Conservation (phyloP, 2,329 filamentous ascomycete genomes). For the Cordyceps sp. region DNA sequence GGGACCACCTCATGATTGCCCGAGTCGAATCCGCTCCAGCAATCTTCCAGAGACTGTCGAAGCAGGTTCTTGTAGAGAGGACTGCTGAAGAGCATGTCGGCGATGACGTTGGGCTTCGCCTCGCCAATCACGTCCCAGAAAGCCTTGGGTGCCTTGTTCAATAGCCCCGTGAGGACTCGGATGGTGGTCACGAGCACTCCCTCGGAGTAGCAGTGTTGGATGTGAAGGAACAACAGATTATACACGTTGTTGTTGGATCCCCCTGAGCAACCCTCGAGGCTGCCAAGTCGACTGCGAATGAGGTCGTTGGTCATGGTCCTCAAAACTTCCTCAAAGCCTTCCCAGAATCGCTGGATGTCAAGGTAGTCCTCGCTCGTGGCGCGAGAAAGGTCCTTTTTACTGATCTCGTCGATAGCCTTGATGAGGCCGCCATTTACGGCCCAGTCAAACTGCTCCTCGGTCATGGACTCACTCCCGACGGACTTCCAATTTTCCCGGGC, state of each 20-base stretch:
- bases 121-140: slow-evolving; percentile 83
- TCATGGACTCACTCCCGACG: slow-evolving; percentile 42
- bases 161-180: slow-evolving; percentile 50
- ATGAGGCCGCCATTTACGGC: slow-evolving; percentile 61
- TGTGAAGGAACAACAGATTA: slow-evolving; percentile 39
- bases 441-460: slow-evolving; percentile 69
- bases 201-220: slow-evolving; percentile 30
- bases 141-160: slow-evolving; percentile 59
- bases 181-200: slow-evolving; percentile 52
- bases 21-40: slow-evolving; percentile 22
- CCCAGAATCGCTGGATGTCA: slow-evolving; percentile 60
- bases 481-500: slow-evolving; percentile 21
- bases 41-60: slow-evolving; percentile 36
- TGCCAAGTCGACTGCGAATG: slow-evolving; percentile 62
- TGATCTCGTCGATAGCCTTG: slow-evolving; percentile 46
- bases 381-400: slow-evolving; percentile 23
- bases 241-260: slow-evolving; percentile 52
- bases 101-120: slow-evolving; percentile 61
- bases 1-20: slow-evolving; percentile 30
- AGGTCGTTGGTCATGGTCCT: slow-evolving; percentile 54
- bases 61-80: slow-evolving; percentile 47
- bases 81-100: slow-evolving; percentile 70
- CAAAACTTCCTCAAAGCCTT: slow-evolving; percentile 59
- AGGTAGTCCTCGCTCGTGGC: slow-evolving; percentile 17
- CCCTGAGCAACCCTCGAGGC: slow-evolving; percentile 50